Evolutionary conservation across 495 filamentous ascomycete species (phyloP).

Genomic region (Aspergillus panamensis): DNA sequence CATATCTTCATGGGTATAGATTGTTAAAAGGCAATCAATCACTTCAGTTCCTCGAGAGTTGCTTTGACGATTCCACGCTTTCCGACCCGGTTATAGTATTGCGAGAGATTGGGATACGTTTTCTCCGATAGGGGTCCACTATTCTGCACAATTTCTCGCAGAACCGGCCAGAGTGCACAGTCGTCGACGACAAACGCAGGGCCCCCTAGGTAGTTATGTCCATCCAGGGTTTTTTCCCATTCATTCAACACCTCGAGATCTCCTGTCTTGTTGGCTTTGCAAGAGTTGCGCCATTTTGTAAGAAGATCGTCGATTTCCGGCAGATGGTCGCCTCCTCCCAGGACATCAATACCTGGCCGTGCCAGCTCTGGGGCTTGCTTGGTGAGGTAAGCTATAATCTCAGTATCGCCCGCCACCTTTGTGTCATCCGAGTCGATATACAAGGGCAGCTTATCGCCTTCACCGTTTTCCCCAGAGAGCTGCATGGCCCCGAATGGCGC

Average conservation of each 20-base stretch:
- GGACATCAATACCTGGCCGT: slow-evolving; percentile 32
- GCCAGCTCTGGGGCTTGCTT: slow-evolving; percentile 22
- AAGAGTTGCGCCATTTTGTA: slow-evolving; percentile 31
- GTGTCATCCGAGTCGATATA: slow-evolving; percentile 32
- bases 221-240: slow-evolving; percentile 50
- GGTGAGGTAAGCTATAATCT: slow-evolving; percentile 33
- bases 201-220: slow-evolving; percentile 56
- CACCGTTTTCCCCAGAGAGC: neutral
- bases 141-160: slow-evolving; percentile 53
- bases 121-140: slow-evolving; percentile 27
- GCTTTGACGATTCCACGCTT: slow-evolving; percentile 47
- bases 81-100: slow-evolving; percentile 51
- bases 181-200: slow-evolving; percentile 58
- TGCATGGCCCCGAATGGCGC: slow-evolving; percentile 7
- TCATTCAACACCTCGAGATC: slow-evolving; percentile 27
- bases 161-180: slow-evolving; percentile 67
- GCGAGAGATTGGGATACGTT: slow-evolving; percentile 43
- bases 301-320: slow-evolving; percentile 32
- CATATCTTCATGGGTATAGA: neutral
- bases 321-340: slow-evolving; percentile 35
- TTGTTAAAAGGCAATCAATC: neutral
- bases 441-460: slow-evolving; percentile 18
- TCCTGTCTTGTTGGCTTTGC: slow-evolving; percentile 13
- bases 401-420: slow-evolving; percentile 31
- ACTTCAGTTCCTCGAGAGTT: slow-evolving; percentile 35